phyloP scores from a whole-genome alignment of 176 grass and related monocot genomes.

The Stipa capillata region DNA sequence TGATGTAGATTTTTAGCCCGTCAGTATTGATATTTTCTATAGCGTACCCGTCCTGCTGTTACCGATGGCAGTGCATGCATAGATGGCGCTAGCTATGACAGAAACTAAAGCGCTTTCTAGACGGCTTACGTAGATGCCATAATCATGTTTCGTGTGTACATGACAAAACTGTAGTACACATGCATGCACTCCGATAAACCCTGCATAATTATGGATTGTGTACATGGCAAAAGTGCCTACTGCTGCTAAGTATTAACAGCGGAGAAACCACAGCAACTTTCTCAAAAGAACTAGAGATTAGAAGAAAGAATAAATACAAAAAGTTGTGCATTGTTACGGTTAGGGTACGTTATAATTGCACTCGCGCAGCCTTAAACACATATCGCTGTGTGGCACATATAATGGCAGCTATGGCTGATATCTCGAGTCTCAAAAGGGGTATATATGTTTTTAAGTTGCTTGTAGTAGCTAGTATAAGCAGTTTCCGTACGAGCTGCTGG shows the following conservation, averaged over 20 bases:
- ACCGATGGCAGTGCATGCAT: too few relatives aligned
- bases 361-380: neutral
- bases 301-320: neutral
- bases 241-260: neutral
- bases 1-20: too few relatives aligned
- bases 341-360: slow-evolving; percentile 26
- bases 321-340: neutral
- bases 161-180: neutral
- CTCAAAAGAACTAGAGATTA: neutral
- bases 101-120: slow-evolving; percentile 20
- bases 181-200: neutral
- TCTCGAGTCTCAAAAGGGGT: neutral
- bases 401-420: neutral
- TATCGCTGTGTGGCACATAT: neutral
- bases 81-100: neutral
- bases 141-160: neutral
- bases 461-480: too few relatives aligned
- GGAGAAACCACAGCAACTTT: slow-evolving; percentile 15
- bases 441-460: slow-evolving; percentile 9
- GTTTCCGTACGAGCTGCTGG: neutral
- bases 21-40: too few relatives aligned
- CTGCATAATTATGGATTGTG: slow-evolving; percentile 3
- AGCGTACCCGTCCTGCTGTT: too few relatives aligned
- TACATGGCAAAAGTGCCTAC: neutral
- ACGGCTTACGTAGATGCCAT: slow-evolving; percentile 16